Percentiles rank a stretch among this genome's conserved stretches.
Evolutionary conservation across 495 filamentous ascomycete species (phyloP).

Genomic region (Durotheca rogersii): DNA sequence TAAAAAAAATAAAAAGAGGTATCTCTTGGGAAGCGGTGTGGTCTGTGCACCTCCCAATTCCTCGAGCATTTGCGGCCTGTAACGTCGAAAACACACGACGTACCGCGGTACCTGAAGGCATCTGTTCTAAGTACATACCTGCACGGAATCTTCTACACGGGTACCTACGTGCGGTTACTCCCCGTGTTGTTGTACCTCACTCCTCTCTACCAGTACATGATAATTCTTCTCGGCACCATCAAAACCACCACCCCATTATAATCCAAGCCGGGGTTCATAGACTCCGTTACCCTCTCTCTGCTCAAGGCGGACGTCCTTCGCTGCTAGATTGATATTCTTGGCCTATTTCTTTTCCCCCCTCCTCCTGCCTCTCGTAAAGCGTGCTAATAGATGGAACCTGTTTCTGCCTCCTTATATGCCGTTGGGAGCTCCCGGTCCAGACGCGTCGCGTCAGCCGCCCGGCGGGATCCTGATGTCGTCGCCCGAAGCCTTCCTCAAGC

Average conservation of each 20-base stretch:
- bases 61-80: no score
- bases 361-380: constrained; percentile 4
- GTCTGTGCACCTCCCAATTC: no score
- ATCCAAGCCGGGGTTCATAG: not conserved
- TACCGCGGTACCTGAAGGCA: no score
- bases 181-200: no score
- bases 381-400: constrained; percentile 28
- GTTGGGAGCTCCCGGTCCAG: constrained; percentile 30
- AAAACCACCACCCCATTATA: no score
- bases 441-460: constrained; percentile 43
- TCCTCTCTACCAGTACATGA: no score
- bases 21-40: no score
- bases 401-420: constrained; percentile 33
- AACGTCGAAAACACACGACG: no score
- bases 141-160: not conserved
- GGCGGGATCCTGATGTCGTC: constrained; percentile 35
- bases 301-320: constrained; percentile 12
- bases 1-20: constrained; percentile 1
- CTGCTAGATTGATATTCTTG: constrained; percentile 1
- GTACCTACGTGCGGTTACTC: not conserved
- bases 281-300: no score
- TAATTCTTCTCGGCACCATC: no score
- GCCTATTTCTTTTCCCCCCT: constrained; percentile 25
- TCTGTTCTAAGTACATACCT: not conserved
- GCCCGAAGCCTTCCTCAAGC: constrained; percentile 34